Base-by-base conservation (phyloP, 2,329 filamentous ascomycete species). In the Sclerotiophoma versabilis region DNA sequence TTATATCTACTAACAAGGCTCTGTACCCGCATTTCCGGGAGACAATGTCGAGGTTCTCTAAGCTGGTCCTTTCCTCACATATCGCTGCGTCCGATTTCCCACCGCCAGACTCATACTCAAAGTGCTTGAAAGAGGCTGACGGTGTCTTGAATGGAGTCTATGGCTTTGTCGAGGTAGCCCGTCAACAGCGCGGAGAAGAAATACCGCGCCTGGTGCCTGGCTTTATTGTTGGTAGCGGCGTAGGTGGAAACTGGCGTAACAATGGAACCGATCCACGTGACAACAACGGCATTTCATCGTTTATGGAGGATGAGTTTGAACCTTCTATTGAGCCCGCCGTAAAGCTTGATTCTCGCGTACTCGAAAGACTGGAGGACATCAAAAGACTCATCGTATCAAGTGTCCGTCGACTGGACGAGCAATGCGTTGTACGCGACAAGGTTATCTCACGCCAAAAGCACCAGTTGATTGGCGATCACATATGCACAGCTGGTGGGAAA, bases 41-140 rank as follows among this genome's bases (percentile, higher is more conserved):
- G 72, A 98, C 98, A 88, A 99, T 99, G 95, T 98, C 95, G 37
- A 93, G 96, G 67, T 99, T 99, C 75, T 98, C 95, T n/a, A 99
- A 99, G 75, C 83, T 99, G 9, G 95, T 99, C 37, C 88, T 99
- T 42, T 99, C 95, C 2, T 98, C 95, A 12, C 95, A 99, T 72
- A 97, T 99, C 72, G 95, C 95, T 32, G 92, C 93, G 5, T 91
- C 93, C 27, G 95, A 99, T 77, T 98, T 92, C 86, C 93, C 93
- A 8, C 92, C 93, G 49, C 88, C 91, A 14, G 95, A 99, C 75
- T 96, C 93, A 0, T 90, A 93, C 57, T 89, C 95, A 49, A 99
- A 99, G 74, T 99, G 95, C 70, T 77, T 98, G 62, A 92, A 96
- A 72, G 95, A 99, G 78, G 95, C 95, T n/a, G 95, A 99, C 59